Base-by-base conservation (phyloP, 257 asterid species). In the Euphrasia confusa region DNA sequence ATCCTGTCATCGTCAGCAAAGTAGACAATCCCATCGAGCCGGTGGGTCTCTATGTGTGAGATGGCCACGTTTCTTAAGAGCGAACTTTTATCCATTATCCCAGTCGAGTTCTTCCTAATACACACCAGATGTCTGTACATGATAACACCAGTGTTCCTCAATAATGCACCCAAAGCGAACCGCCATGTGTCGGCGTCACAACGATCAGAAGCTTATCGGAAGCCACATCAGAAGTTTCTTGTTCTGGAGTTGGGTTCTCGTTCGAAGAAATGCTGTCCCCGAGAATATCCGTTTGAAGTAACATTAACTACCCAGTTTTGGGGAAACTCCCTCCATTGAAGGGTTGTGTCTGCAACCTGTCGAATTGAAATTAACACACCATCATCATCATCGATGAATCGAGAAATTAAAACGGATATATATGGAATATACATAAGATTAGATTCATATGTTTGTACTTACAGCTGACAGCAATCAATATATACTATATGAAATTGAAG, bases 111-210 rank as follows among this genome's bases (percentile, higher is more conserved):
- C 69, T 79, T 70, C 5, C 21, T 28, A 58, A 66, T 69, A 79
- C 87, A 78, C 4, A 82, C 80, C 2, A 86, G 75, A 82, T 89
- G 97, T 61, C 95, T 73, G 74, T 80, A 84, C 85, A 80, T 76
- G 14, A 80, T 75, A 13, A 86, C 71, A 3, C 96, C 95, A 1
- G 84, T 69, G 48, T 76, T 80, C 76, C 94, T 89, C 82, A 89
- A 74, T 80, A 74, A 67, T 83, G 71, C 14, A 79, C 78, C 75
- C 84, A 90, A 64, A 72, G 74, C 1, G 89, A 81, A 47, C 78
- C 64, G 26, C 72, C 68, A 33, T 65, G 68, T 4, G 84, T 77
- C 15, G 90, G 83, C 5, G 94, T 89, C 74, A 86, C 90, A 65
- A 84, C 58, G 45, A 89, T 84, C 79, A 89, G 75, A 76, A 86